These are phyloP conservation scores for Myrica gale DNA, from an alignment of 306 rosid species.

Conservation along the genomic window DNA sequence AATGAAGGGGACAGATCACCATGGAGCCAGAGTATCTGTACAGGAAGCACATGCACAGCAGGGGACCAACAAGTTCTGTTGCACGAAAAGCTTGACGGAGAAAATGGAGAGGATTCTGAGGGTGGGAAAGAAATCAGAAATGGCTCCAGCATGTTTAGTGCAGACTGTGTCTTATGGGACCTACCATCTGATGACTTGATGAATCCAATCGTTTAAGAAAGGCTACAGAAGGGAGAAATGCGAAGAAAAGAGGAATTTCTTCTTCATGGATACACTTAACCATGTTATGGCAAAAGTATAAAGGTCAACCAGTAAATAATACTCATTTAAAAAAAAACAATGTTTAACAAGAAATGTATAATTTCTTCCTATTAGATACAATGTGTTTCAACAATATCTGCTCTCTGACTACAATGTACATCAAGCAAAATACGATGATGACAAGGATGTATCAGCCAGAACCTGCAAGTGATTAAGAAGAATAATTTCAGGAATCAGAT, in stretches of 20 bases:
- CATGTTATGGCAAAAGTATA: constrained; percentile 19
- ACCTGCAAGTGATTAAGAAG: constrained; percentile 51
- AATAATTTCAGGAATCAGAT: constrained; percentile 12
- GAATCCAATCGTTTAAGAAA: constrained; percentile 58
- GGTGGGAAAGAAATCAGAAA: constrained; percentile 62
- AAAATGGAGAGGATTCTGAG: constrained; percentile 55
- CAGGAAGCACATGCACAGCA: constrained; percentile 76
- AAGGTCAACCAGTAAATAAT: constrained; percentile 63
- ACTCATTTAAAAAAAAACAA: constrained; percentile 51
- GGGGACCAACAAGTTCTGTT: constrained; percentile 60
- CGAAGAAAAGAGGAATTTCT: constrained; percentile 26
- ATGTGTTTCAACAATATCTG: constrained; percentile 31
- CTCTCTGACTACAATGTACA: constrained; percentile 24
- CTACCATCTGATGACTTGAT: constrained; percentile 77
- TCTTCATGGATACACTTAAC: constrained; percentile 43
- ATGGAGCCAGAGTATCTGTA: constrained; percentile 82
- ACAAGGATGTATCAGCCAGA: constrained; percentile 96
- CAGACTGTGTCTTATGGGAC: constrained; percentile 86
- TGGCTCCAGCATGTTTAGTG: constrained; percentile 62
- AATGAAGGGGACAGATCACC: constrained; percentile 69
- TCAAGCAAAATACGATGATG: constrained; percentile 96
- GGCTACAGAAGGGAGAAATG: constrained; percentile 20
- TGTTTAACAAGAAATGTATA: background rate
- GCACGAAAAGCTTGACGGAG: constrained; percentile 57
- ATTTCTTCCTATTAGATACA: no score